Percentiles rank a stretch among this genome's conserved stretches.
phyloP scores from a whole-genome alignment of 371 early-diverging fungal species.

The Parasitella parasitica region DNA sequence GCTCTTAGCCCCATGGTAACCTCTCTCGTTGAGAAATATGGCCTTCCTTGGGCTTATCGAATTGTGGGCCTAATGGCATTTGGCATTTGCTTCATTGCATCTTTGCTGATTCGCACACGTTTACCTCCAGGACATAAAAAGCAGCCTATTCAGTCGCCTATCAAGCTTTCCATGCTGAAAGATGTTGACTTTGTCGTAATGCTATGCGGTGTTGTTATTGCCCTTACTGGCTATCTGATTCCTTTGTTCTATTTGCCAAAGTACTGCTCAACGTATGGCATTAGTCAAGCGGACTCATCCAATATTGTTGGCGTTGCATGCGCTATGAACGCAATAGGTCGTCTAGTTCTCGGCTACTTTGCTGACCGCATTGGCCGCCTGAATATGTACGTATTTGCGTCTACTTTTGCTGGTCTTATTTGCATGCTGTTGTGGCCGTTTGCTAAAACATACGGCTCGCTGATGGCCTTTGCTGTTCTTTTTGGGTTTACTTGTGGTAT shows the following conservation, averaged over 20 bases:
- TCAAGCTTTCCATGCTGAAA: conserved; percentile 27
- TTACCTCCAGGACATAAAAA: conserved; percentile 20
- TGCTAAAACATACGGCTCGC: conserved; percentile 41
- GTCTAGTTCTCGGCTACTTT: conserved; percentile 61
- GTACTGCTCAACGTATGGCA: conserved; percentile 27
- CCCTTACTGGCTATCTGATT: conserved; percentile 34
- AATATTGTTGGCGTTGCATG: conserved; percentile 32
- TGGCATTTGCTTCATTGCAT: conserved; percentile 31
- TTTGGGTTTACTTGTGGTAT: conserved; percentile 46
- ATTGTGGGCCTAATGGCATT: conserved; percentile 40
- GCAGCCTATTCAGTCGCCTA: conserved; percentile 25
- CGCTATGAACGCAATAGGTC: conserved; percentile 58
- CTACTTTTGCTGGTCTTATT: conserved; percentile 31
- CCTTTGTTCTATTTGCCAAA: conserved; percentile 41
- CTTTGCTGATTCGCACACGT: conserved; percentile 34
- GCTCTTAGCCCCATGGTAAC: conserved; percentile 49
- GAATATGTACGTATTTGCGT: conserved; percentile 28
- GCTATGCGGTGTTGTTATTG: conserved; percentile 33
- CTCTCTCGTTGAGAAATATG: conserved; percentile 34
- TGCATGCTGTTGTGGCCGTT: conserved; percentile 60
- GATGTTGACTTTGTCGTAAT: conserved; percentile 28
- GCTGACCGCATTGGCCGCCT: conserved; percentile 68
- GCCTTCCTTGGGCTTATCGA: conserved; percentile 37
- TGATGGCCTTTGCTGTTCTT: conserved; percentile 51
- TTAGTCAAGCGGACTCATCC: conserved; percentile 19